Conservation (phyloP, 2,329 filamentous ascomycete genomes). For the Fusarium sarcochroum region DNA sequence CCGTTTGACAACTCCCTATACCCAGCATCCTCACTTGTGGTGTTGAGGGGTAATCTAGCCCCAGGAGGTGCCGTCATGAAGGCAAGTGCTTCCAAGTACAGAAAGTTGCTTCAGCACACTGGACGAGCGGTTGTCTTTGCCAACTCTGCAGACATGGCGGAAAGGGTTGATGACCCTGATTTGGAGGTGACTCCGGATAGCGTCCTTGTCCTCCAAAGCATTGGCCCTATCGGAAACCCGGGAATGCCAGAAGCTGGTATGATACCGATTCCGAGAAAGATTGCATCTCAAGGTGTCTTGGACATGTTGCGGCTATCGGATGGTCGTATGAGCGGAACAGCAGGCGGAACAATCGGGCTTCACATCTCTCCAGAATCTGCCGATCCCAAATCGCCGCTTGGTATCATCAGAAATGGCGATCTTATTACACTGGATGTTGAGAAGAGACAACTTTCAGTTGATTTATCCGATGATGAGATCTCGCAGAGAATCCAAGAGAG, state of each 20-base stretch:
- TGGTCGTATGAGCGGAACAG: constrained; percentile 87
- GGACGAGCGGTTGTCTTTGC: constrained; percentile 74
- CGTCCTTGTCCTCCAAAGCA: constrained; percentile 87
- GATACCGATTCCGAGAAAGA: constrained; percentile 78
- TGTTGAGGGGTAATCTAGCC: constrained; percentile 86
- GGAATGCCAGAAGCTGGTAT: constrained; percentile 90
- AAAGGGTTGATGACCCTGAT: constrained; percentile 67
- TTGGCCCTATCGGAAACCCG: constrained; percentile 90
- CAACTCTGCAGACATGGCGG: constrained; percentile 81
- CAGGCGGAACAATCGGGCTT: constrained; percentile 90
- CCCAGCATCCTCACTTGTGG: constrained; percentile 81
- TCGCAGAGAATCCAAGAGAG: constrained; percentile 71
- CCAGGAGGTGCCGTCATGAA: constrained; percentile 89
- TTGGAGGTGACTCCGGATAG: constrained; percentile 73
- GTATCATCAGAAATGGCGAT: constrained; percentile 82
- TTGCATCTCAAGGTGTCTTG: constrained; percentile 78
- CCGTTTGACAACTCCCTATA: constrained; percentile 77
- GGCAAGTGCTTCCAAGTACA: constrained; percentile 87
- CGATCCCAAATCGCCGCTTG: constrained; percentile 80
- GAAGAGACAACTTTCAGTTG: constrained; percentile 69
- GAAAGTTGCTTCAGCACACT: constrained; percentile 63
- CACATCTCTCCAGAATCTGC: constrained; percentile 91
- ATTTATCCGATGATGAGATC: constrained; percentile 80
- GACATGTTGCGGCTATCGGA: constrained; percentile 89
- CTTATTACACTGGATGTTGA: constrained; percentile 83